These are phyloP conservation scores for Stenogyne calaminthoides DNA, from an alignment of 305 asterid species.

Conservation along the genomic window DNA sequence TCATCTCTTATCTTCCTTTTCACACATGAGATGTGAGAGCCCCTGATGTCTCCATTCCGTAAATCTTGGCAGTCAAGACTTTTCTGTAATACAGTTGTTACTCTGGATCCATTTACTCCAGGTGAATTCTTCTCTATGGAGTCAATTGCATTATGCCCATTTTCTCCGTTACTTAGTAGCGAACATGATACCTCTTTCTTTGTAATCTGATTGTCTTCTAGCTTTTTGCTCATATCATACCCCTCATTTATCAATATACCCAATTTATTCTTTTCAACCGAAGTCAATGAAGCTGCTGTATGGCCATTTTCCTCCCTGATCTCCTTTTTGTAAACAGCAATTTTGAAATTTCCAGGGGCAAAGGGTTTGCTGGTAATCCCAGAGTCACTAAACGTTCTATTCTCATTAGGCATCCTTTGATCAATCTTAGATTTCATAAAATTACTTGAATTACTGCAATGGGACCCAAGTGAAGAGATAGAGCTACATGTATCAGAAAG, in stretches of 20 bases:
- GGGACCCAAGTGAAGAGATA: slow-evolving; percentile 34
- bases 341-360: slow-evolving; percentile 48
- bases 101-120: slow-evolving; percentile 37
- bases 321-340: slow-evolving; percentile 47
- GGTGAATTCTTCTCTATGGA: slow-evolving; percentile 29
- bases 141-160: slow-evolving; percentile 30
- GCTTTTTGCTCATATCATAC: slow-evolving; percentile 31
- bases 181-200: slow-evolving; percentile 38
- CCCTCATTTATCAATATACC: slow-evolving; percentile 35
- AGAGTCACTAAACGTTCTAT: slow-evolving; percentile 34
- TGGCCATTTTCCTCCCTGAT: slow-evolving; percentile 45
- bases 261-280: slow-evolving; percentile 41
- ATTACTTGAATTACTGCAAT: slow-evolving; percentile 37
- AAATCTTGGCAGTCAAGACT: slow-evolving; percentile 35
- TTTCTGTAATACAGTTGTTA: slow-evolving; percentile 30
- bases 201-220: slow-evolving; percentile 29
- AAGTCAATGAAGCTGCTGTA: slow-evolving; percentile 33
- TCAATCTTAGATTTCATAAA: slow-evolving; percentile 37
- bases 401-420: slow-evolving; percentile 43
- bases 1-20: slow-evolving; percentile 61
- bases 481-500: slow-evolving; percentile 28
- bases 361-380: slow-evolving; percentile 46
- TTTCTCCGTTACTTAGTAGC: slow-evolving; percentile 44
- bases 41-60: slow-evolving; percentile 39
- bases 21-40: slow-evolving; percentile 46